phyloP scores from a whole-genome alignment of 192 early-diverging fungal species.

The Lobosporangium transversale region DNA sequence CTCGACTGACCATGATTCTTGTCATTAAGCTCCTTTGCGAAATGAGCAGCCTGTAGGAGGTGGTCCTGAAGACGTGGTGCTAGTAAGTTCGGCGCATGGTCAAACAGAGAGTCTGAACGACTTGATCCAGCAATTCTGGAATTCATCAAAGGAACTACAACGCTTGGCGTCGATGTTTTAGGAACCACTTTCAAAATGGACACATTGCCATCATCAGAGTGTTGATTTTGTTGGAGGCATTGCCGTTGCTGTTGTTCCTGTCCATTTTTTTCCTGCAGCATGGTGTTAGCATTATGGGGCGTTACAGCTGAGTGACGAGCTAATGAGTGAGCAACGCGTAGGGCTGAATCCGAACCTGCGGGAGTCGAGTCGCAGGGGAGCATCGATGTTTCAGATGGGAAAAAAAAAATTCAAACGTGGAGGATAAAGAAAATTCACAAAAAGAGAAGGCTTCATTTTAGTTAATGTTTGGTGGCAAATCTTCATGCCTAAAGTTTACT shows the following conservation, averaged over 20 bases:
- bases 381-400: too few species aligned
- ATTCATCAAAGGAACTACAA: background rate
- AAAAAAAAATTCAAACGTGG: too few species aligned
- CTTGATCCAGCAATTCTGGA: background rate
- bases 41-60: constrained; percentile 17
- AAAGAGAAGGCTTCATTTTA: too few species aligned
- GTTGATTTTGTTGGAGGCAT: background rate
- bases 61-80: constrained; percentile 16
- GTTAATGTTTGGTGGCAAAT: too few species aligned
- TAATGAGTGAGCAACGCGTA: background rate
- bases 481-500: too few species aligned
- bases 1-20: constrained; percentile 6
- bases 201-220: background rate
- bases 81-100: background rate
- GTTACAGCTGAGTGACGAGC: background rate
- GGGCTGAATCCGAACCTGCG: background rate
- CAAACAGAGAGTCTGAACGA: background rate
- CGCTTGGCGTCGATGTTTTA: background rate
- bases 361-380: background rate
- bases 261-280: background rate
- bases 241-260: background rate
- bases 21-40: constrained; percentile 11
- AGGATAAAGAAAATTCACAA: too few species aligned
- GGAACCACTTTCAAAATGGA: constrained; percentile 2
- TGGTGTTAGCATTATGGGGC: background rate